Conservation (phyloP, 768 basidiomycete genomes). For the Trichaptum fuscoviolaceum region DNA sequence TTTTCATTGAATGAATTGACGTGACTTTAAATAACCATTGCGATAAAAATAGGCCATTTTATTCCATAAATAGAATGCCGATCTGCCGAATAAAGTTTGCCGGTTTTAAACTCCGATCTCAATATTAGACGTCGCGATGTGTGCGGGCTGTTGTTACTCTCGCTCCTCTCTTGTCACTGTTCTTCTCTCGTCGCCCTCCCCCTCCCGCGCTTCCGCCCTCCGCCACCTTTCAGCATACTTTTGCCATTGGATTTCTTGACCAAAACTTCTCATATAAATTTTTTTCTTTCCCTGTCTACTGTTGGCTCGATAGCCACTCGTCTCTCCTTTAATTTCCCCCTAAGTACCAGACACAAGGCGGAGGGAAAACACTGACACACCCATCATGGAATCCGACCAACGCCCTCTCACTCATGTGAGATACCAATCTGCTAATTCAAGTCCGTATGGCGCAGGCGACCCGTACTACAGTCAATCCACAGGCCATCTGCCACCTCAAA, state of each 20-base stretch:
- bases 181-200: neutral
- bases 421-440: slow-evolving; percentile 17
- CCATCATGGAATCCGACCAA: slow-evolving; percentile 13
- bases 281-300: neutral
- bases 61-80: neutral
- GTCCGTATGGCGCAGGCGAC: slow-evolving; percentile 56
- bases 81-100: neutral
- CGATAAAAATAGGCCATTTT: too few species aligned
- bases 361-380: slow-evolving; percentile 3
- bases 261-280: neutral
- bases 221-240: neutral
- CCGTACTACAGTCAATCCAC: slow-evolving; percentile 67
- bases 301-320: neutral
- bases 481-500: slow-evolving; percentile 55
- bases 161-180: neutral
- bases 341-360: neutral
- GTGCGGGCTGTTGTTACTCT: neutral
- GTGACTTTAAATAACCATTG: neutral
- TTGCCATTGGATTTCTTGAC: neutral
- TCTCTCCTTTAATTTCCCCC: neutral
- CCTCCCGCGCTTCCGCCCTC: neutral
- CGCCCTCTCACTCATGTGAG: slow-evolving; percentile 14
- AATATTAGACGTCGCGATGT: neutral
- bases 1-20: slow-evolving; percentile 45
- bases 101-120: neutral